Percentiles rank a stretch among this genome's conserved stretches.
Conservation (phyloP, 805 yeast species). For the Ogataea haglerorum region DNA sequence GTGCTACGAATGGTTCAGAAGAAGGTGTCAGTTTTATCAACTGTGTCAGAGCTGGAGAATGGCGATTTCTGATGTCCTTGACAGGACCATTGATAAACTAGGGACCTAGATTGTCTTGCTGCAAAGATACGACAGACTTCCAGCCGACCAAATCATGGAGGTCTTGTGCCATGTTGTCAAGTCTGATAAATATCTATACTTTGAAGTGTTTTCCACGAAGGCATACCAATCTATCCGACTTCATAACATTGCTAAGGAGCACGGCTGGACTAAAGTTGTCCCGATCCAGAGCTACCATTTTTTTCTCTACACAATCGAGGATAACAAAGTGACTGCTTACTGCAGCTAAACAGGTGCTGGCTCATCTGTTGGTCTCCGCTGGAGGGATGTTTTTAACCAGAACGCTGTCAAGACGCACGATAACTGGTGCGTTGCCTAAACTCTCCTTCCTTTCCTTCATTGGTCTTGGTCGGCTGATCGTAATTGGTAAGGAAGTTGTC, state of each 20-base stretch:
- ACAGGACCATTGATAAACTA: conserved; percentile 40
- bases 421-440: conserved; percentile 3
- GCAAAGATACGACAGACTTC: conserved; percentile 49
- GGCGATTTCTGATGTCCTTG: conserved; percentile 43
- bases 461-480: conserved; percentile 21
- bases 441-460: background rate
- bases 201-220: conserved; percentile 62
- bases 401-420: conserved; percentile 24
- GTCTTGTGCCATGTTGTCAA: conserved; percentile 51
- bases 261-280: conserved; percentile 56
- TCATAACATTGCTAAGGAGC: conserved; percentile 53
- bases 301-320: conserved; percentile 58
- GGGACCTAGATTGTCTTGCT: conserved; percentile 53
- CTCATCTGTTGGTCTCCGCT: conserved; percentile 58
- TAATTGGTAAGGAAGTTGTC: conserved; percentile 36
- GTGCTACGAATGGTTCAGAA: conserved; percentile 18
- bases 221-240: conserved; percentile 51
- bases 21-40: conserved; percentile 29
- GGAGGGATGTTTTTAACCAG: conserved; percentile 49
- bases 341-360: conserved; percentile 52
- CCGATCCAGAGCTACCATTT: conserved; percentile 58
- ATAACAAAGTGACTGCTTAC: conserved; percentile 57
- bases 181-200: conserved; percentile 47
- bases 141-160: conserved; percentile 52
- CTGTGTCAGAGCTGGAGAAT: conserved; percentile 40